phyloP scores from a whole-genome alignment of 106 monocot genomes.

The Xerophyta viscosa region DNA sequence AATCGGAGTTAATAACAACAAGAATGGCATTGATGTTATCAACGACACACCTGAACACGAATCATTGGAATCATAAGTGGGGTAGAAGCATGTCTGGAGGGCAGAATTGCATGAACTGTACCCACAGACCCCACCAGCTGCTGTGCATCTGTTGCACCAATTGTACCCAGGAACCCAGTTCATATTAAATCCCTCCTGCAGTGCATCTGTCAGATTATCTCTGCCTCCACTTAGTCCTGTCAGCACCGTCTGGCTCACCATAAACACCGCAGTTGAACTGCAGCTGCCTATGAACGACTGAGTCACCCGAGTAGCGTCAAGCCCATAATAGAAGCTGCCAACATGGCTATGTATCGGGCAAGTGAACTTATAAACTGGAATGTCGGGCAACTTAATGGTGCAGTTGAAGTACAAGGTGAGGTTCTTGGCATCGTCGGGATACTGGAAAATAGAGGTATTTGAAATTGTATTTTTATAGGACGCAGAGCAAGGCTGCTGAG shows the following conservation, averaged over 20 bases:
- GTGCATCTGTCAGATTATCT: background rate
- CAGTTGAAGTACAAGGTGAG: slow-evolving; percentile 1
- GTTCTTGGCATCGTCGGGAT: background rate
- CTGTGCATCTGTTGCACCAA: slow-evolving; percentile 22
- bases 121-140: slow-evolving; percentile 24
- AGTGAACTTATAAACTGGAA: background rate
- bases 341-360: background rate
- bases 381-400: background rate
- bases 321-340: background rate
- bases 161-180: slow-evolving; percentile 7
- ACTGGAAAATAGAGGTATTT: background rate
- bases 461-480: background rate
- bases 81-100: slow-evolving; percentile 15
- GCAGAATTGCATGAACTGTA: background rate
- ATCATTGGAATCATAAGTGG: background rate
- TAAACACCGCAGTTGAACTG: background rate
- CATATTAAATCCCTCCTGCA: slow-evolving; percentile 13
- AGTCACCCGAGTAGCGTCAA: too few species aligned
- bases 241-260: background rate
- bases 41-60: background rate
- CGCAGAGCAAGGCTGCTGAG: too few species aligned
- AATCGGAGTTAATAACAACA: too few species aligned
- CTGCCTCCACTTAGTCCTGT: background rate
- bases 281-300: background rate
- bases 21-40: too few species aligned